A percentile compares a stretch with the other conserved stretches of the same genome.
These are phyloP conservation scores for Acanthamoeba sp. DNA, from an alignment of 208 protist species.

Conservation along the genomic window DNA sequence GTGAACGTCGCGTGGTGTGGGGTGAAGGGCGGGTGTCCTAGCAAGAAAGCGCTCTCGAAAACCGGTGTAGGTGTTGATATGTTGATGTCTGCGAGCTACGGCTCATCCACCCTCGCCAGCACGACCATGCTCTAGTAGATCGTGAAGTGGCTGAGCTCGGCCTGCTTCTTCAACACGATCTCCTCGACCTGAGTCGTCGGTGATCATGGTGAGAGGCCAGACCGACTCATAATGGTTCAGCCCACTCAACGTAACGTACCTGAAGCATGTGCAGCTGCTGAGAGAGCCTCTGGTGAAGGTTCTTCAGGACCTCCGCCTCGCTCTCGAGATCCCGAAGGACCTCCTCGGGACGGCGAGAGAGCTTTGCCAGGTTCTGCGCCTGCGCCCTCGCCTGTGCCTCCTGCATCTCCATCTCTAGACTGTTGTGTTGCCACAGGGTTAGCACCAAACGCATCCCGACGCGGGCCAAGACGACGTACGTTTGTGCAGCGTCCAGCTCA, in stretches of 20 bases:
- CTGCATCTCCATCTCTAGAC: background rate
- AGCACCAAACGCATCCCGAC: too few relatives aligned
- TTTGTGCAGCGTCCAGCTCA: too few relatives aligned
- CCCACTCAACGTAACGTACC: background rate
- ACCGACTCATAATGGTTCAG: too few relatives aligned
- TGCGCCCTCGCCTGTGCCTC: conserved; percentile 10
- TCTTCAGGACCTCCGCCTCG: background rate
- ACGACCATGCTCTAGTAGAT: background rate
- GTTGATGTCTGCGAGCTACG: too few relatives aligned
- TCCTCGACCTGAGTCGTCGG: background rate
- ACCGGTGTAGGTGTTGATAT: too few relatives aligned
- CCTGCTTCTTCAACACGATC: conserved; percentile 48
- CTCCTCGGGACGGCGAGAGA: background rate
- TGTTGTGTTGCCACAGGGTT: too few relatives aligned
- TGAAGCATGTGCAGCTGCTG: conserved; percentile 19
- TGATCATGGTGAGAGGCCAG: background rate
- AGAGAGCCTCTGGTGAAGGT: background rate
- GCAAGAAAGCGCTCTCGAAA: too few relatives aligned
- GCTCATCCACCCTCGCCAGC: too few relatives aligned
- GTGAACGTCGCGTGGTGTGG: too few relatives aligned
- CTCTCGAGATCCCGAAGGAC: background rate
- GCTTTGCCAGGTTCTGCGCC: background rate
- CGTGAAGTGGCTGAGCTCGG: background rate
- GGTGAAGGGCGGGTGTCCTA: too few relatives aligned
- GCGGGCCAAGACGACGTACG: background rate